These are phyloP conservation scores for Epichloe festucae DNA, from an alignment of 2,329 filamentous ascomycete species.

Conservation along the genomic window DNA sequence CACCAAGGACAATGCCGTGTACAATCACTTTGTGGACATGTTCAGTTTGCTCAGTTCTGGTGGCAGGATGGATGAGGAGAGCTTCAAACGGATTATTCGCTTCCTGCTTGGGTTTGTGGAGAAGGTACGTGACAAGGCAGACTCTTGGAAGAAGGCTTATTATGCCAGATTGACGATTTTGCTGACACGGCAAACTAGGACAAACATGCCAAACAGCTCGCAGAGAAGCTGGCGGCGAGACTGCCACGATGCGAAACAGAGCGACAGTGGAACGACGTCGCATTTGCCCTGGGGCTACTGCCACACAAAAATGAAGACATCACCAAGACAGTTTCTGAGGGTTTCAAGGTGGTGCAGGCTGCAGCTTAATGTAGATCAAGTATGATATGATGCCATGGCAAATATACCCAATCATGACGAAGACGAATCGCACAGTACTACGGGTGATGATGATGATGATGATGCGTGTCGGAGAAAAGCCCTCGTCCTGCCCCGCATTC, in stretches of 20 bases:
- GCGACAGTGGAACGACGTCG: slow-evolving; percentile 94
- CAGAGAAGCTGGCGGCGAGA: slow-evolving; percentile 81
- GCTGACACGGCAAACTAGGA: slow-evolving; percentile 44
- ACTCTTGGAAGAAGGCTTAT: slow-evolving; percentile 6
- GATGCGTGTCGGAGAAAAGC: too few species aligned
- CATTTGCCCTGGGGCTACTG: slow-evolving; percentile 76
- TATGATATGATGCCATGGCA: background rate
- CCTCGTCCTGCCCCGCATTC: too few species aligned
- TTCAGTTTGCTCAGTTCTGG: slow-evolving; percentile 86
- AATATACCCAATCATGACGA: too few species aligned
- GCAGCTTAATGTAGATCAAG: slow-evolving; percentile 32
- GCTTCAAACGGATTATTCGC: slow-evolving; percentile 74
- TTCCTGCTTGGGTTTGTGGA: slow-evolving; percentile 95
- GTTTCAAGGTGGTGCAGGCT: slow-evolving; percentile 59
- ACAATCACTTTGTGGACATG: slow-evolving; percentile 99
- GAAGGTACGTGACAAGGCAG: slow-evolving; percentile 50
- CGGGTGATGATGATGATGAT: too few species aligned
- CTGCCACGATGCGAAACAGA: slow-evolving; percentile 80
- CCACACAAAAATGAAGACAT: slow-evolving; percentile 93
- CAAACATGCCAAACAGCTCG: slow-evolving; percentile 89
- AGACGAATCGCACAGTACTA: too few species aligned
- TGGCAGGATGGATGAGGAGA: slow-evolving; percentile 66
- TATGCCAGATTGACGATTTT: slow-evolving; percentile 8
- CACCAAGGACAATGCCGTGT: slow-evolving; percentile 96
- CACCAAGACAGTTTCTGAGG: slow-evolving; percentile 58